A percentile compares a stretch with the other conserved stretches of the same genome.
Conservation (phyloP, 306 rosid genomes). For the cucumber (Cucumis sativus) region DNA sequence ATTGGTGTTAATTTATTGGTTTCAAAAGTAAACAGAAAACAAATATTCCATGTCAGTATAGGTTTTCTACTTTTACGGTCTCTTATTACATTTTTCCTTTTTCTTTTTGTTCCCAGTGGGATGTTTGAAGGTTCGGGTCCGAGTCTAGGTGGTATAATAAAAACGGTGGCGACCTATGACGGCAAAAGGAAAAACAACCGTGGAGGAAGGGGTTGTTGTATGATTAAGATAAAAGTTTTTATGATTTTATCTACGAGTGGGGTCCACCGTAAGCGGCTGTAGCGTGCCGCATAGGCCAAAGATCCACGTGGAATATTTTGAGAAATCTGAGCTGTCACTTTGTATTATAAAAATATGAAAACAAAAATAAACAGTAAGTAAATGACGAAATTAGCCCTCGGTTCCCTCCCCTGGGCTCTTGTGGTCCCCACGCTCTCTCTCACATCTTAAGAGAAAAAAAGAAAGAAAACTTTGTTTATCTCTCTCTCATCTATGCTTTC, state of each 20-base stretch:
- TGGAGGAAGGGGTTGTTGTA: neutral
- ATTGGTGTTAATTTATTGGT: neutral
- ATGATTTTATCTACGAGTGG: constrained; percentile 18
- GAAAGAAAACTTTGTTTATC: neutral
- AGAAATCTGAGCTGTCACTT: constrained; percentile 32
- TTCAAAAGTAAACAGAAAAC: neutral
- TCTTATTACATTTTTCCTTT: neutral
- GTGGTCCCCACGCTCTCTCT: constrained; percentile 22
- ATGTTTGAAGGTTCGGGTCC: constrained; percentile 15
- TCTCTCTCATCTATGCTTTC: neutral
- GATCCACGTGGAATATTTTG: constrained; percentile 40
- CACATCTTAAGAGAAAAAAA: neutral
- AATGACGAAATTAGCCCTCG: constrained; percentile 8
- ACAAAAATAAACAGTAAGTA: neutral
- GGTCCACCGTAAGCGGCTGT: constrained; percentile 60
- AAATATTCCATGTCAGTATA: neutral
- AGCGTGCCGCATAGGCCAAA: constrained; percentile 67
- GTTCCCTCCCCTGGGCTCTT: neutral
- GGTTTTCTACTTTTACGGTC: neutral
- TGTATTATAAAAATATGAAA: neutral
- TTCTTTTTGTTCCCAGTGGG: neutral
- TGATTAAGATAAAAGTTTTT: neutral
- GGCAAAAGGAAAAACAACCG: neutral
- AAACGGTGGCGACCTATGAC: neutral
- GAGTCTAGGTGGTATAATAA: neutral